A percentile compares a stretch with the other conserved stretches of the same genome.
Conservation (phyloP, 2,329 filamentous ascomycete species). For the Botrytis medusae region DNA sequence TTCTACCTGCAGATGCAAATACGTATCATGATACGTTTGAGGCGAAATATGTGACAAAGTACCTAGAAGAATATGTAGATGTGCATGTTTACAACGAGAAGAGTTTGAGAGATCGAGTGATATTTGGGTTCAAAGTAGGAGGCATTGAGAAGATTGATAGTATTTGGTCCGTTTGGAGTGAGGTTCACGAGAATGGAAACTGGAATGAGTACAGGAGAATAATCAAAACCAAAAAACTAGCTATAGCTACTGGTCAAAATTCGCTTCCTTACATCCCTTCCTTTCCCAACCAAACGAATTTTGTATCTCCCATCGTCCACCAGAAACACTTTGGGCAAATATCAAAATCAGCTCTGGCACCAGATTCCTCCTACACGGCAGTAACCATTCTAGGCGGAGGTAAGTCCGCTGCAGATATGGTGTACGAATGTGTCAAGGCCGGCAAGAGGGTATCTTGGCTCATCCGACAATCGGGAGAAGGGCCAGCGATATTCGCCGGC, state of each 20-base stretch:
- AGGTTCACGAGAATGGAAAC: neutral
- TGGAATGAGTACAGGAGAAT: neutral
- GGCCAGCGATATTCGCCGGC: neutral
- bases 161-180: conserved; percentile 27
- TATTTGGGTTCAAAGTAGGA: conserved; percentile 30
- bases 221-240: conserved; percentile 34
- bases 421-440: conserved; percentile 7
- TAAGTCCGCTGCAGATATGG: conserved; percentile 15
- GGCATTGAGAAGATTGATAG: conserved; percentile 30
- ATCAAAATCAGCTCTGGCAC: conserved; percentile 3
- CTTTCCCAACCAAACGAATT: conserved; percentile 21
- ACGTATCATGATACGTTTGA: conserved; percentile 35
- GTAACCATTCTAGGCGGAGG: conserved; percentile 20
- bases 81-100: conserved; percentile 25
- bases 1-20: conserved; percentile 32
- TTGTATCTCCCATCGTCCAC: conserved; percentile 16
- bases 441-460: conserved; percentile 11
- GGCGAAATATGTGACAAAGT: conserved; percentile 35
- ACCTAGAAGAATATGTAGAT: conserved; percentile 34
- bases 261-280: conserved; percentile 35
- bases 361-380: neutral
- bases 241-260: conserved; percentile 40
- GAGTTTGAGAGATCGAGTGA: conserved; percentile 34
- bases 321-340: conserved; percentile 14
- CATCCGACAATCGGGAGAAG: neutral